Conservation (phyloP, 805 yeast genomes). For the Starmera amethionina region DNA sequence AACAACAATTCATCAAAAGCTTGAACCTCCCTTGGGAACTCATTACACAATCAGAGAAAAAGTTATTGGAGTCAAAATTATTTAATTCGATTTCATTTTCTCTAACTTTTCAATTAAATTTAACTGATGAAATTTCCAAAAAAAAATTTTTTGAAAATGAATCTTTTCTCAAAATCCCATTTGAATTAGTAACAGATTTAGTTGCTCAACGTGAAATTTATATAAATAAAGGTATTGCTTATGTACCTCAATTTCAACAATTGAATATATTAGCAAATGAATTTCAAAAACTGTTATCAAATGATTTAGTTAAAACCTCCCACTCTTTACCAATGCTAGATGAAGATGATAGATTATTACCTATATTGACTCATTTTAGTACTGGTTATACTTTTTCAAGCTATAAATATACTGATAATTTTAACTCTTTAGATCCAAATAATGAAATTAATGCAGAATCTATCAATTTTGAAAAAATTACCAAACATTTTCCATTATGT, state of each 20-base stretch:
- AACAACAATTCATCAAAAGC: slow-evolving; percentile 54
- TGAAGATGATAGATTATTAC: slow-evolving; percentile 84
- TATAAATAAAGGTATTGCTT: slow-evolving; percentile 63
- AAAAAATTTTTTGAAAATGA: slow-evolving; percentile 46
- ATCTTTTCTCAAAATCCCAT: slow-evolving; percentile 74
- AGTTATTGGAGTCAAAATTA: slow-evolving; percentile 35
- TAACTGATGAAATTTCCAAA: slow-evolving; percentile 34
- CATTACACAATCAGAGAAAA: slow-evolving; percentile 55
- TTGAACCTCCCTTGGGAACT: slow-evolving; percentile 66
- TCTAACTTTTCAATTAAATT: slow-evolving; percentile 22
- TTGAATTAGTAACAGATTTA: slow-evolving; percentile 74
- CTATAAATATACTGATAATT: slow-evolving; percentile 7
- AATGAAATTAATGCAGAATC: slow-evolving; percentile 50
- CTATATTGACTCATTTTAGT: slow-evolving; percentile 71
- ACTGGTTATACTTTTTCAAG: slow-evolving; percentile 49
- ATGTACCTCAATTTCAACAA: slow-evolving; percentile 77
- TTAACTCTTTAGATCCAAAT: slow-evolving; percentile 19
- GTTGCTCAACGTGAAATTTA: slow-evolving; percentile 65
- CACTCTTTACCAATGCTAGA: slow-evolving; percentile 75
- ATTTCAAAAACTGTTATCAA: slow-evolving; percentile 41
- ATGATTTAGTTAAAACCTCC: slow-evolving; percentile 54
- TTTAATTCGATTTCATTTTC: slow-evolving; percentile 42
- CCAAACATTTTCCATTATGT: slow-evolving; percentile 75
- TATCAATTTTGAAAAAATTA: slow-evolving; percentile 43
- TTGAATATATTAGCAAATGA: slow-evolving; percentile 60